Evolutionary conservation across 108 stramenopile genomes (phyloP).

Genomic region (Discostella stelligeroides): DNA sequence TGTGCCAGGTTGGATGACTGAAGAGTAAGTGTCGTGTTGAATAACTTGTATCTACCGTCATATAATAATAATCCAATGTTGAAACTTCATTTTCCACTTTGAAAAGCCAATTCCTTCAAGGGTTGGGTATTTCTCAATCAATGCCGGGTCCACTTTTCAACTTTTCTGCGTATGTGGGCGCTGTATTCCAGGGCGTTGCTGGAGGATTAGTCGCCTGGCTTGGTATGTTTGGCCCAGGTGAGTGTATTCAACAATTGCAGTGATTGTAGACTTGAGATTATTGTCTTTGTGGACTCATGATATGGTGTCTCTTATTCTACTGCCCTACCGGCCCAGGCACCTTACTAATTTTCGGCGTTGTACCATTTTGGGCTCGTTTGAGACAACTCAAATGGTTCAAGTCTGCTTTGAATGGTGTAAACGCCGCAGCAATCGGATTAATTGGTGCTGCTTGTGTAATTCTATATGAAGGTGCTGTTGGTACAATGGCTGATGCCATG

Average conservation of each 20-base stretch:
- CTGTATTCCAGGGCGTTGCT: slow-evolving; percentile 79
- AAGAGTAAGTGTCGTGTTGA: no score
- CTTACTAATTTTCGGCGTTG: no score
- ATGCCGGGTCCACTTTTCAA: no score
- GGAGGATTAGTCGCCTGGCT: no score
- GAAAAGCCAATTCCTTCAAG: slow-evolving; percentile 69
- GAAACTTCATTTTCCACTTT: no score
- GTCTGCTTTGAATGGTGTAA: slow-evolving; percentile 78
- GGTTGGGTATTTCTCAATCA: no score
- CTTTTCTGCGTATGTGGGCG: slow-evolving; percentile 92
- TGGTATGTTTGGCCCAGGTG: slow-evolving; percentile 83
- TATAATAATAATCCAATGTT: no score
- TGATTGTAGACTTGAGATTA: background rate
- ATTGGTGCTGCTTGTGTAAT: slow-evolving; percentile 87
- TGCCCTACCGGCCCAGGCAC: slow-evolving; percentile 90
- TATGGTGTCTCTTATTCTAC: no score
- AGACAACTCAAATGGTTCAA: slow-evolving; percentile 82
- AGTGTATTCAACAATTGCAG: slow-evolving; percentile 85
- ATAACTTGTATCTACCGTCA: no score
- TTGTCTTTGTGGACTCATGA: background rate
- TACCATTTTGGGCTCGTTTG: no score
- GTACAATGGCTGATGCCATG: slow-evolving; percentile 75
- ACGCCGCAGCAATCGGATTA: slow-evolving; percentile 87
- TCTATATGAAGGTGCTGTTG: slow-evolving; percentile 74
- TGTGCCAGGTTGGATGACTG: slow-evolving; percentile 90